Percentiles rank a stretch among this genome's conserved stretches.
phyloP scores from a whole-genome alignment of 768 basidiomycete genomes.

The Suillus decipiens region DNA sequence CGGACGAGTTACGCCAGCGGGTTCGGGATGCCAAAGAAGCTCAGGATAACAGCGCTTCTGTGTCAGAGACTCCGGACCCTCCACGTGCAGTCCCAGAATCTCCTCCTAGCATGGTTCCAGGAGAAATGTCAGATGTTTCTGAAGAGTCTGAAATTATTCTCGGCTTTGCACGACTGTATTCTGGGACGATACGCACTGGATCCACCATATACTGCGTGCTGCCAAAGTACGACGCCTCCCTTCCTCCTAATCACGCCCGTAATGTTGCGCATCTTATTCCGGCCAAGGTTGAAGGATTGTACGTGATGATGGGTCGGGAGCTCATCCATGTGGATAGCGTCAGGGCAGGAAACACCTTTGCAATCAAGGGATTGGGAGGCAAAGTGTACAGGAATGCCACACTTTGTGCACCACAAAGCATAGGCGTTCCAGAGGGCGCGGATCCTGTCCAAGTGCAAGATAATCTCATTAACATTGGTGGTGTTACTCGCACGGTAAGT shows the following conservation, averaged over 20 bases:
- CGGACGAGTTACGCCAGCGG: conserved; percentile 77
- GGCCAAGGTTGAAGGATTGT: conserved; percentile 73
- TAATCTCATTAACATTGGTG: conserved; percentile 80
- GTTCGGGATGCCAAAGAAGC: conserved; percentile 57
- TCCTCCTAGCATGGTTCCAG: not conserved
- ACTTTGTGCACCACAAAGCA: conserved; percentile 66
- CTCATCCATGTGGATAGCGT: conserved; percentile 83
- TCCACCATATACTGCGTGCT: conserved; percentile 70
- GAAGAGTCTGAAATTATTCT: conserved; percentile 65
- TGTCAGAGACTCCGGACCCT: conserved; percentile 11
- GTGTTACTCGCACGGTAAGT: conserved; percentile 46
- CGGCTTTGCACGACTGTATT: conserved; percentile 93
- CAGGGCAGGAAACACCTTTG: conserved; percentile 92
- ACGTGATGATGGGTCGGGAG: conserved; percentile 98
- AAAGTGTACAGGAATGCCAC: conserved; percentile 92
- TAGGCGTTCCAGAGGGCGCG: conserved; percentile 39
- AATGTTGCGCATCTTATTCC: conserved; percentile 67
- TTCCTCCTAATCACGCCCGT: conserved; percentile 62
- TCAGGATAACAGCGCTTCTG: conserved; percentile 21
- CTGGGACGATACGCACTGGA: conserved; percentile 74
- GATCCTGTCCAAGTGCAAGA: conserved; percentile 40
- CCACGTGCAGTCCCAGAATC: conserved; percentile 7
- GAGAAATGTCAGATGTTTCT: not conserved
- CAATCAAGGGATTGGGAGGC: conserved; percentile 85
- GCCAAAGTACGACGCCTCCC: conserved; percentile 77